Evolutionary conservation across 805 yeast genomes (phyloP), one percentile per base, ranked within the genome.

Genomic region (Sugiyamaella americana): DNA sequence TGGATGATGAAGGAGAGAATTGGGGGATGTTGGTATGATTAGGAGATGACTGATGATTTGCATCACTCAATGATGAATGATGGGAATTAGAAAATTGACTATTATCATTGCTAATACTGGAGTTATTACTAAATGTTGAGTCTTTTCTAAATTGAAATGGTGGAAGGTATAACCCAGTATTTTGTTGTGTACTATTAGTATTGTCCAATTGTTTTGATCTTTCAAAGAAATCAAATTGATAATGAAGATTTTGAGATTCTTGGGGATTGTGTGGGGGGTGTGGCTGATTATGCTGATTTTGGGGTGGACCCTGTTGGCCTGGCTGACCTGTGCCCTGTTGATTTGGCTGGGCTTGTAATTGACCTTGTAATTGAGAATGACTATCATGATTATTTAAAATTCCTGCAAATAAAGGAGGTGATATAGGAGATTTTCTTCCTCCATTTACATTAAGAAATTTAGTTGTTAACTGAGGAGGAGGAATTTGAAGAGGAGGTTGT

Each of bases 1-100:
- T 44, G 2, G 50, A 45, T 32, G 41, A 40, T 21, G 46, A 37
- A 10, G 48, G 18, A 11, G 41, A 42, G 43, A 53, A 53, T 48
- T 53, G 57, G 11, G 57, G 57, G 17, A 46, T 43, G 4, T 39
- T 10, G 29, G 35, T 24, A 26, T 26, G 32, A 26, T 8, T 8
- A 8, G 32, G 32, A 8, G 32, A 8, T n/a, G n/a, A n/a, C n/a
- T n/a, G n/a, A n/a, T n/a, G n/a, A n/a, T n/a, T n/a, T 8, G 32
- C 32, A 26, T 26, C 32, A 13, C 11, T 26, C 13, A 26, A 8
- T 8, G 11, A 8, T 26, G 32, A 26, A 26, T 26, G 32, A 26
- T 26, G 32, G 13, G 32, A 26, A 26, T 8, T 13, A 26, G 32
- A 26, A 26, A 26, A 26, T 13, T 26, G 32, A 26, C 32, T 26